Evolutionary conservation across 2,329 filamentous ascomycete genomes (phyloP), one percentile per base, ranked within the genome.

Genomic region (Fusarium sp.): DNA sequence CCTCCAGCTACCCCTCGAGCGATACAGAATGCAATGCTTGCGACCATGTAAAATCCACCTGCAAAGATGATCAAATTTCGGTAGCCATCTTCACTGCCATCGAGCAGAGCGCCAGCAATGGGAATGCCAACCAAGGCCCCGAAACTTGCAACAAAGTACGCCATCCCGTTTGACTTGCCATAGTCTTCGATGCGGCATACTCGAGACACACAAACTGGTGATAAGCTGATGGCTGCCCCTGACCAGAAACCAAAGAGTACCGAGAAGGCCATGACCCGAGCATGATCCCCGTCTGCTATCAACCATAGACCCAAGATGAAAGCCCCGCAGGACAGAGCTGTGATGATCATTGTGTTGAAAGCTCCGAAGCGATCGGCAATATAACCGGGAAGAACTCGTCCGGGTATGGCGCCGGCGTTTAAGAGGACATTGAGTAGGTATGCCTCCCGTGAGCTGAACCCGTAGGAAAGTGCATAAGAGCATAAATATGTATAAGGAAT

Each of bases 131-230:
- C 85, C 61, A 90, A 77, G 4, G 74, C 73, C 1, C 76, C 89
- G 71, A 92, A 87, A 53, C 86, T 88, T 11, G 91, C 89, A 29
- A 92, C 81, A 0, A 87, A 90, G 74, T 91, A 92, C 51, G 88
- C 87, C 1, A 89, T 92, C 2, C 89, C 89, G 70, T 90, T 91
- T 65, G 91, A 89, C 34, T 89, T 81, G 0, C 90, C 91, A 67
- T 92, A 91, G 51, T 91, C 83, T 65, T 89, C 85, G 0, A 89
- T 91, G 23, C 85, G 84, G 77, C 90, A 93, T 2, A 92, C 82
- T 77, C 91, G 88, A 0, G 89, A 89, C 1, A 93, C 84, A 67
- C 90, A 93, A 0, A 93, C 91, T 0, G 91, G 90, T 0, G 89
- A 90, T 53, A 93, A 76, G 5, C 85, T 87, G 72, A 93, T 92